phyloP scores from a whole-genome alignment of 371 early-diverging fungal species.

The Actinomortierella ambigua region DNA sequence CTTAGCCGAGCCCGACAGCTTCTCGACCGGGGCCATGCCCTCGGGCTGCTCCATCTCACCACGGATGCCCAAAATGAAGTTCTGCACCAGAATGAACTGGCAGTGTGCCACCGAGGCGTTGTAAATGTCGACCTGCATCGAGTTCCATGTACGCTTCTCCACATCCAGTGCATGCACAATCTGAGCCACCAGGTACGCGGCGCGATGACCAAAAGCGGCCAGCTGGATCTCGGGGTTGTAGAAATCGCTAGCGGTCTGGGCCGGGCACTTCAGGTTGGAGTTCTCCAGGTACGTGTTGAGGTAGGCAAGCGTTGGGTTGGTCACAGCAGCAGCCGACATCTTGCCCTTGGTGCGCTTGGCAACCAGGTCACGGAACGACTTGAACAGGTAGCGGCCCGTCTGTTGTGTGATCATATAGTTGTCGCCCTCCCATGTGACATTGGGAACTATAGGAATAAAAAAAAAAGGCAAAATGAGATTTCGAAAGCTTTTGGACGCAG shows the following conservation, averaged over 20 bases:
- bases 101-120: conserved; percentile 72
- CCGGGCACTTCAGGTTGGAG: conserved; percentile 52
- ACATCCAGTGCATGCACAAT: conserved; percentile 65
- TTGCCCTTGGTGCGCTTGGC: conserved; percentile 54
- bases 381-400: conserved; percentile 74
- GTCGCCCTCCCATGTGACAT: conserved; percentile 87
- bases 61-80: conserved; percentile 52
- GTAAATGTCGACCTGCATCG: conserved; percentile 67
- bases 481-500: neutral
- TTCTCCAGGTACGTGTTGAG: conserved; percentile 57
- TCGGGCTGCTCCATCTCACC: conserved; percentile 56
- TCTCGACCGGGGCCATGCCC: conserved; percentile 61
- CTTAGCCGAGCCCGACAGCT: conserved; percentile 56
- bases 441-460: conserved; percentile 48
- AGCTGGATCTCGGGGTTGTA: conserved; percentile 66
- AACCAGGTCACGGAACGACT: conserved; percentile 48
- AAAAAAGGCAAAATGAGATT: neutral
- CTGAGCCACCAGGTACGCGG: conserved; percentile 59
- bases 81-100: conserved; percentile 60
- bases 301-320: conserved; percentile 60
- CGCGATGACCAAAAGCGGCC: conserved; percentile 70
- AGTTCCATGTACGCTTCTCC: conserved; percentile 72
- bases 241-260: conserved; percentile 49
- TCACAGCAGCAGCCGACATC: conserved; percentile 46
- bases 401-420: conserved; percentile 85